Base-by-base conservation (phyloP, 2,329 filamentous ascomycete genomes). In the Trichoderma endophyticum region DNA sequence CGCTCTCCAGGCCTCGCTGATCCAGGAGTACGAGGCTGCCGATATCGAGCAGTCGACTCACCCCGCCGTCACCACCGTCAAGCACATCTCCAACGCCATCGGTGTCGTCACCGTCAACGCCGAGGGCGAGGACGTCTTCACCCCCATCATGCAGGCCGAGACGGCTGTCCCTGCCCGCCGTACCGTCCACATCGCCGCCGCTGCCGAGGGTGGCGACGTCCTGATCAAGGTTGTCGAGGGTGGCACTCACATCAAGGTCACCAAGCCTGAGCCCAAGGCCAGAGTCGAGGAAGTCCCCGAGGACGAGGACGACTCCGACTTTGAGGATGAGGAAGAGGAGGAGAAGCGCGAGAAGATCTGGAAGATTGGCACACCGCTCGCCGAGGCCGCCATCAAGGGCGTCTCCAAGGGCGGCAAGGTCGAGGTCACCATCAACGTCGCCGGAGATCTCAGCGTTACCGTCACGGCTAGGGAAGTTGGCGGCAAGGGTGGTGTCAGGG, bases 41-140 rank as follows among this genome's bases (percentile, higher is more conserved):
- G 95, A 98, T 80, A 97, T 99, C 77, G 93, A 97, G 81, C 95
- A 98, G 87, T 97, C 93, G 74, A 97, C 94, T 62, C 95, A 99
- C 86, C 92, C 96, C 67, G 93, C 94, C 80, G 94, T 99, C 75
- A 98, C 95, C 39, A 95, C 95, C 18, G 94, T 97, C 67, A 94
- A 94, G 77, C 96, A 99, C 85, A 91, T 97, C 74, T 87, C 90
- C 77, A 92, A 95, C 80, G 93, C 95, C 74, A 93, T 99, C 74
- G 96, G 96, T 81, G 92, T 98, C 68, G 87, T 97, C 74, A 89
- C 91, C 76, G 84, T 89, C 72, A 86, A 82, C 76, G 79, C 82
- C 54, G 86, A 90, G 63, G 86, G 87, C 63, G 86, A 89, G 72
- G 90, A 93, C 75, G 84, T 89, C 73, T 98, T 98, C 85, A 90